These are phyloP conservation scores for Trichomonascus vanleenenianus DNA, from an alignment of 805 yeast genomes.

Conservation along the genomic window DNA sequence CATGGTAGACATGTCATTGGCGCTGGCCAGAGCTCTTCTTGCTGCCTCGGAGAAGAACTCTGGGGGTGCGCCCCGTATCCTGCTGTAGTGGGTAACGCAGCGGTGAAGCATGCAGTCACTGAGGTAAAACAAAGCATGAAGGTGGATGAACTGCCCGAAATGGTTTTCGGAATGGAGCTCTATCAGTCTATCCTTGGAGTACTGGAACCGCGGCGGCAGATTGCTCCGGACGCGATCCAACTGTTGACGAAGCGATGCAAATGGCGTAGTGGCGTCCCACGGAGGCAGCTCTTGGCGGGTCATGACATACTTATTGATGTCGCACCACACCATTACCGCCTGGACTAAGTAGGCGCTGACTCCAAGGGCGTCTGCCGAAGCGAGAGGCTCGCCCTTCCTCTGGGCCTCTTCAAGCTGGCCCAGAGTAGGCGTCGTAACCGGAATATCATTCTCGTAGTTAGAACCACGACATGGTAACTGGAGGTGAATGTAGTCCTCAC, in stretches of 20 bases:
- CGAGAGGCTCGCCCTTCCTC: too few species aligned
- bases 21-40: constrained; percentile 25
- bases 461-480: constrained; percentile 23
- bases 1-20: constrained; percentile 25
- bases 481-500: constrained; percentile 20
- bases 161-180: constrained; percentile 20
- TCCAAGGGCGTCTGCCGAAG: constrained; percentile 8
- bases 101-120: constrained; percentile 26
- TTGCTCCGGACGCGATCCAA: constrained; percentile 12
- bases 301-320: constrained; percentile 15
- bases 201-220: constrained; percentile 21
- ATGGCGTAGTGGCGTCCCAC: constrained; percentile 25
- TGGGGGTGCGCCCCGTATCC: constrained; percentile 17
- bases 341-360: constrained; percentile 16
- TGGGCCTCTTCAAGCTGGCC: constrained; percentile 1
- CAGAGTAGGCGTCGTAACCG: constrained; percentile 6
- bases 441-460: constrained; percentile 17
- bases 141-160: constrained; percentile 26
- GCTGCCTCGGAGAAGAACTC: constrained; percentile 26
- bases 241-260: constrained; percentile 17
- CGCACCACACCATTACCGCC: constrained; percentile 18
- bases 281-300: constrained; percentile 22
- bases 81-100: constrained; percentile 25
- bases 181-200: constrained; percentile 18
- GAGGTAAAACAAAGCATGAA: constrained; percentile 26